These are phyloP conservation scores for Flagelloscypha sp. DNA, from an alignment of 768 basidiomycete species.

Conservation along the genomic window DNA sequence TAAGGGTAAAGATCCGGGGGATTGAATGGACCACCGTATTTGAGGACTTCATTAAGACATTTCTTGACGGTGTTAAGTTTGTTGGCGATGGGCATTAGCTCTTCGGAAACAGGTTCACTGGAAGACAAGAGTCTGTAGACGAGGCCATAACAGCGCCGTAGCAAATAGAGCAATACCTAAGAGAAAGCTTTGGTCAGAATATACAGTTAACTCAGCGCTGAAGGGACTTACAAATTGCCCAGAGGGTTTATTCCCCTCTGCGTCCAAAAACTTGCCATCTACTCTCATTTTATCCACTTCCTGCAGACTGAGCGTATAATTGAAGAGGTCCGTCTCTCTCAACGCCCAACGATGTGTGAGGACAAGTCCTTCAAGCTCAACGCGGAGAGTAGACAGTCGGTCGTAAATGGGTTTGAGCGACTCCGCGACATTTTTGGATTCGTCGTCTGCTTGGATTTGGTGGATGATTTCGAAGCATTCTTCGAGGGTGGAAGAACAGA, in stretches of 20 bases:
- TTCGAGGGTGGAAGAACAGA: constrained; percentile 88
- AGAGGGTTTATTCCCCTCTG: constrained; percentile 82
- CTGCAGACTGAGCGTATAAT: constrained; percentile 86
- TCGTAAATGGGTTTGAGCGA: constrained; percentile 91
- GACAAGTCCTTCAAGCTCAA: constrained; percentile 84
- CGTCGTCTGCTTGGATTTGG: constrained; percentile 90
- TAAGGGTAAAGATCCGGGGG: constrained; percentile 93
- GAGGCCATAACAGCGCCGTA: constrained; percentile 92
- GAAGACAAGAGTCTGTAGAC: constrained; percentile 91
- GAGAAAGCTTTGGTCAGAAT: neutral
- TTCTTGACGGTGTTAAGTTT: constrained; percentile 96
- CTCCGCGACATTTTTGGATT: constrained; percentile 78
- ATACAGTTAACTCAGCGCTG: neutral
- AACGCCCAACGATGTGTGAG: constrained; percentile 97
- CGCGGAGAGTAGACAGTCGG: constrained; percentile 74
- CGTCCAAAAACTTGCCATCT: constrained; percentile 94
- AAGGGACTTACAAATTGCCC: constrained; percentile 80
- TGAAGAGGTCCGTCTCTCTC: constrained; percentile 88
- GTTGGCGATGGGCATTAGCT: constrained; percentile 95
- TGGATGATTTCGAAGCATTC: constrained; percentile 94
- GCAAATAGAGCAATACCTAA: constrained; percentile 86
- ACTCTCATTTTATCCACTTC: constrained; percentile 97
- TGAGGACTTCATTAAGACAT: constrained; percentile 90
- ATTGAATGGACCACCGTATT: constrained; percentile 89
- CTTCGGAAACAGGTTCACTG: constrained; percentile 95